Base-by-base conservation (phyloP, 2,329 filamentous ascomycete genomes). In the Trichoderma sp. region DNA sequence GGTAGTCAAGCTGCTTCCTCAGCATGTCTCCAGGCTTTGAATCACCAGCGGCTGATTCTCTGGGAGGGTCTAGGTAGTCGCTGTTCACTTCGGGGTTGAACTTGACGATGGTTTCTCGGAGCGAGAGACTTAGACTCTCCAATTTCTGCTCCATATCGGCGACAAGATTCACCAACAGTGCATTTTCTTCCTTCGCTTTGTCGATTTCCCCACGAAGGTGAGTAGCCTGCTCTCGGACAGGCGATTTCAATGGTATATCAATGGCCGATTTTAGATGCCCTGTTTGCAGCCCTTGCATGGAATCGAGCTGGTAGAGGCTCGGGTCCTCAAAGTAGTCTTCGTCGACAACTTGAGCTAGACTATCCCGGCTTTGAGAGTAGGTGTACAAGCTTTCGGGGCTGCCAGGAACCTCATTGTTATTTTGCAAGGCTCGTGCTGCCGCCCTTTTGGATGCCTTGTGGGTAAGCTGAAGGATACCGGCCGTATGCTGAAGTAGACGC, bases 401-500 rank as follows among this genome's bases (percentile, higher is more conserved):
- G 73, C 93, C 91, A 6, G 93, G 93, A 77, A 94, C 91, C 24
- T 89, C 90, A 74, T 89, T 89, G 56, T 86, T 59, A 18, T 71
- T 81, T 7, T 85, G 81, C 63, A 85, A 84, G 1, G 83, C 82
- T 18, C 67, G 38, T 68, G 87, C 85, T 8, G 86, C 83, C 4
- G 85, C 80, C 72, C 86, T 86, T 78, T 90, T 93, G n/a, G 93
- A 88, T 0, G 90, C 91, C 79, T 93, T 93, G 84, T 98, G 95
- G 9, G 95, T 97, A 83, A 97, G 90, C 82, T 98, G 95, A 72
- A 99, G 86, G 53, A 99, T 94, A 62, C 94, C 96, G 16, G 97
- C 95, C 0, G 96, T 98, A 83, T 99, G 97, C 83, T 96, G 92
- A 68, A 98, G 86, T 62, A 99, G 86, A 77, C 91, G 91, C 79